Evolutionary conservation across 1,284 basidiomycete genomes (phyloP).

Genomic region (Testicularia cyperi): DNA sequence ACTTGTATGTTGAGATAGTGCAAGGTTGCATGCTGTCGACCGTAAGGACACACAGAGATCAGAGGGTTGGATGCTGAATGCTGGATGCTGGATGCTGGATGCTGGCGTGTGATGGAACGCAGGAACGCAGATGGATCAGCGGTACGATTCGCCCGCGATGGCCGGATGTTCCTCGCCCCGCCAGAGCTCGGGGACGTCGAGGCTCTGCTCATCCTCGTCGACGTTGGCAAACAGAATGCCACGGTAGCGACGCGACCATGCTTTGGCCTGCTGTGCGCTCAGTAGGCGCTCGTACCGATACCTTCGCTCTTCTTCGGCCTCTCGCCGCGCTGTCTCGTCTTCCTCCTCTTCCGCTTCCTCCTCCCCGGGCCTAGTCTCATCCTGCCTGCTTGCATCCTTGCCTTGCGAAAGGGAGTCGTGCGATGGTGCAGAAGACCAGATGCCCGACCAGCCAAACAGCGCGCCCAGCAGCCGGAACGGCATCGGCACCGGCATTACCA

Average conservation of each 20-base stretch:
- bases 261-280: slow-evolving; percentile 39
- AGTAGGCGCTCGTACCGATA: slow-evolving; percentile 33
- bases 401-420: not conserved
- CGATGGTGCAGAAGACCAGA: slow-evolving; percentile 8
- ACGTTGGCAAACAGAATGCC: slow-evolving; percentile 36
- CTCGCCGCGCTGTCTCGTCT: slow-evolving; percentile 1
- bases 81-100: not conserved
- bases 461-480: slow-evolving; percentile 29
- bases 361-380: too few species aligned
- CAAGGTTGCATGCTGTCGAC: too few species aligned
- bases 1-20: too few species aligned
- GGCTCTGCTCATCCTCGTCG: slow-evolving; percentile 28
- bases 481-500: slow-evolving; percentile 42
- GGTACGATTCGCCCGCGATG: slow-evolving; percentile 15
- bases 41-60: too few species aligned
- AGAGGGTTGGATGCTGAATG: too few species aligned
- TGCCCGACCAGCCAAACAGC: slow-evolving; percentile 24
- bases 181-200: slow-evolving; percentile 33
- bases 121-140: not conserved
- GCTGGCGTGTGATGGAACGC: not conserved
- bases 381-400: too few species aligned
- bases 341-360: not conserved
- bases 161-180: slow-evolving; percentile 39
- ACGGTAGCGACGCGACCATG: slow-evolving; percentile 32
- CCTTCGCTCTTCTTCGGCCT: slow-evolving; percentile 17